phyloP scores from a whole-genome alignment of 1,284 basidiomycete species.

The Ceratobasidium sp. region DNA sequence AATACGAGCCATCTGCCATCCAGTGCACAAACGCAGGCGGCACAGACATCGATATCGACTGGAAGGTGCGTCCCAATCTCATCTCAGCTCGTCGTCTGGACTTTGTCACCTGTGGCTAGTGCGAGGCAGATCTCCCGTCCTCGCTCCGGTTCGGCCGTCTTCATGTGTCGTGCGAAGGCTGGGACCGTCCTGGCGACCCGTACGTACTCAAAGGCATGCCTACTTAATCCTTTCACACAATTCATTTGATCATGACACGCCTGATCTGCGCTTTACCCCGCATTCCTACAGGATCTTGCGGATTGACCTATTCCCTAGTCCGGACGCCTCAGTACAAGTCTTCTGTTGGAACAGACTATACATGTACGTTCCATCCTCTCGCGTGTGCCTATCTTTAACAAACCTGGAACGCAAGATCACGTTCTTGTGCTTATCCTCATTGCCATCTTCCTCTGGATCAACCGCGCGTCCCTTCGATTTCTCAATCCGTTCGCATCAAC shows the following conservation, averaged over 20 bases:
- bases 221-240: neutral
- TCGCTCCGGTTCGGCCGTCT: conserved; percentile 55
- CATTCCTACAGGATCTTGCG: conserved; percentile 53
- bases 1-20: conserved; percentile 56
- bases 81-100: conserved; percentile 7
- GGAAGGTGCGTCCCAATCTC: conserved; percentile 46
- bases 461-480: conserved; percentile 40
- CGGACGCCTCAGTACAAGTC: conserved; percentile 42
- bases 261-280: neutral
- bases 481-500: conserved; percentile 39
- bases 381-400: conserved; percentile 42
- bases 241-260: neutral
- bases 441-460: conserved; percentile 33
- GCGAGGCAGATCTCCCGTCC: conserved; percentile 58
- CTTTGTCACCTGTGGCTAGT: conserved; percentile 44
- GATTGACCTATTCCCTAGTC: conserved; percentile 53
- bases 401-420: neutral
- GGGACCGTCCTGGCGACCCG: conserved; percentile 53
- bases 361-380: conserved; percentile 43
- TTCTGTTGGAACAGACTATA: conserved; percentile 33
- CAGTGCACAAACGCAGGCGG: conserved; percentile 59
- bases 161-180: conserved; percentile 61
- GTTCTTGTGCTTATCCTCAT: conserved; percentile 43
- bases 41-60: conserved; percentile 53
- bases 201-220: conserved; percentile 56